These are phyloP conservation scores for Fusarium agapanthi DNA, from an alignment of 2,329 filamentous ascomycete species.

Conservation along the genomic window DNA sequence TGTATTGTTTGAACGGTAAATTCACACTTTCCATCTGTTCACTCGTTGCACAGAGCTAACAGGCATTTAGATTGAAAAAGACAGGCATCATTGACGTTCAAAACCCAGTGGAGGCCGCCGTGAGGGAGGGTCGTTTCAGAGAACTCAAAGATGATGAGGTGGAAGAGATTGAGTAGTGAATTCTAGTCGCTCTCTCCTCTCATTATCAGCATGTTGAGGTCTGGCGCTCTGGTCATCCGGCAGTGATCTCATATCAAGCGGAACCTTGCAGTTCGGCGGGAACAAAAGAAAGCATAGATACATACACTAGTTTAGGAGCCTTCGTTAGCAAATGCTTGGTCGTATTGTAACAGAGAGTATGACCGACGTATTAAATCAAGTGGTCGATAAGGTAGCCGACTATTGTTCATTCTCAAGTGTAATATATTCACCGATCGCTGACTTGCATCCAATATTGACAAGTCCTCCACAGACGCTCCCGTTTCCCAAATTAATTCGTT, in stretches of 20 bases:
- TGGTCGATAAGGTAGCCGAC: neutral
- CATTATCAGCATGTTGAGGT: neutral
- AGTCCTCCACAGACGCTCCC: neutral
- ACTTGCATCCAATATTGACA: neutral
- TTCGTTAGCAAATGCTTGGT: neutral
- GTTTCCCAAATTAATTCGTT: neutral
- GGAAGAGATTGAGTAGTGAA: constrained; percentile 51
- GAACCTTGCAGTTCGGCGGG: neutral
- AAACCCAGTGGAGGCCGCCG: constrained; percentile 78
- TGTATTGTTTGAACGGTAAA: constrained; percentile 86
- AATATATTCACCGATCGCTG: neutral
- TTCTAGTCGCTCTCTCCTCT: neutral
- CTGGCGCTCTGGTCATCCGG: neutral
- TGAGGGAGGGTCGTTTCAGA: constrained; percentile 75
- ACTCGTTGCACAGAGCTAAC: constrained; percentile 23
- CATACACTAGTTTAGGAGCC: neutral
- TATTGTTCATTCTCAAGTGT: neutral
- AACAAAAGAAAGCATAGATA: constrained; percentile 8
- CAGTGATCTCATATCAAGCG: neutral
- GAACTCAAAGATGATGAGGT: constrained; percentile 68
- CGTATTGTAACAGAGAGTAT: neutral
- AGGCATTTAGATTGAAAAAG: constrained; percentile 63
- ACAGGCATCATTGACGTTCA: constrained; percentile 81
- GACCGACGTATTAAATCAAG: neutral
- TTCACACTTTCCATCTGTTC: neutral